Conservation (phyloP, 495 filamentous ascomycete species). For the Penicillium psychrofluorescens region DNA sequence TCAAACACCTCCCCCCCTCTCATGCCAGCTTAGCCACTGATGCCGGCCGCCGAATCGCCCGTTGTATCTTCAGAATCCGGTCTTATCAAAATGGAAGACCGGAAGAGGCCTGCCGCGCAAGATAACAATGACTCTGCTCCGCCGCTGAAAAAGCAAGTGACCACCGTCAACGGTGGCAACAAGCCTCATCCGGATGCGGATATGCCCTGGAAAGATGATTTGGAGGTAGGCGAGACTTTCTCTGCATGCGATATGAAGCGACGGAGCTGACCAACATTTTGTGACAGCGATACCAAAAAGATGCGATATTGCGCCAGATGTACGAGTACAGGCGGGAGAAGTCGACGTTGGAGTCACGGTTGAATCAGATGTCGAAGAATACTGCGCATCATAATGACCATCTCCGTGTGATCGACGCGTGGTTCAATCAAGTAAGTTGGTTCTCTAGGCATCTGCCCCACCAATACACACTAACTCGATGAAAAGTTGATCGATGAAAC, state of each 20-base stretch:
- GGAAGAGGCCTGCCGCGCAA: slow-evolving; percentile 74
- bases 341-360: slow-evolving; percentile 62
- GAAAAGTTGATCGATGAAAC: slow-evolving; percentile 79
- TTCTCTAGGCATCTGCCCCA: neutral
- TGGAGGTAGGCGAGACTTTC: slow-evolving; percentile 63
- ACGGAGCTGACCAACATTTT: slow-evolving; percentile 6
- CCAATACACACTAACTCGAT: slow-evolving; percentile 8
- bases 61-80: slow-evolving; percentile 61
- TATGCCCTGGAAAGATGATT: slow-evolving; percentile 76
- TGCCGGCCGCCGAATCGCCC: slow-evolving; percentile 71
- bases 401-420: slow-evolving; percentile 78
- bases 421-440: slow-evolving; percentile 77
- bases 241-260: slow-evolving; percentile 2
- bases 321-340: slow-evolving; percentile 92
- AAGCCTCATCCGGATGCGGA: slow-evolving; percentile 72
- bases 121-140: slow-evolving; percentile 73
- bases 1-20: slow-evolving; percentile 19
- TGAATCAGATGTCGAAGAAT: slow-evolving; percentile 68
- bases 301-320: slow-evolving; percentile 96
- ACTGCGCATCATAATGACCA: slow-evolving; percentile 83
- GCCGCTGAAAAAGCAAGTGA: slow-evolving; percentile 77
- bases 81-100: slow-evolving; percentile 92
- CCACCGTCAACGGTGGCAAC: slow-evolving; percentile 61
- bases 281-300: slow-evolving; percentile 84
- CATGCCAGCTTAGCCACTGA: slow-evolving; percentile 53